Base-by-base conservation (phyloP, 768 basidiomycete species). In the Asterophora lycoperdoides region DNA sequence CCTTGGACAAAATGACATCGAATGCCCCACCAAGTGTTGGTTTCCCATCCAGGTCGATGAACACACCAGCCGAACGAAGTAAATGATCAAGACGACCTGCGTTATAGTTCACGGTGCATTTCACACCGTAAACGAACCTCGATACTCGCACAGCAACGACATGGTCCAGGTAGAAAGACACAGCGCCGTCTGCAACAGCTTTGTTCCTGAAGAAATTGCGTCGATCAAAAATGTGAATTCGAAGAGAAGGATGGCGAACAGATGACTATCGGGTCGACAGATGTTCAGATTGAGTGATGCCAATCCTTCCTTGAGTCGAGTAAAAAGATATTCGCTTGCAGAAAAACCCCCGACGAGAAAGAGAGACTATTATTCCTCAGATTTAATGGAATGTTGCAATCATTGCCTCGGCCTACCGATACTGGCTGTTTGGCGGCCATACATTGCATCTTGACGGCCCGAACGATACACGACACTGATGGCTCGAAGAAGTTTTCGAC, bases 301-400 rank as follows among this genome's bases (percentile, higher is more conserved):
- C 8, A 82, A 62, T 5, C 64, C 56, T 43, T 57, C 61, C 34
- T 70, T 70, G 2, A 82, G 69, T 41, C 67, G 64, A 2, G 63
- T 59, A 55, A 70, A 77, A n/a, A 83, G 57, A 69, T 75, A 81
- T 43, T 80, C 75, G 48, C 74, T 81, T 1, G 78, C 77, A 11
- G 77, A 74, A 57, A 81, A 82, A 0, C 80, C 80, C 18, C 81
- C 81, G 3, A 83, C 79, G 1, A 83, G 70, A 28, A 76, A 67
- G 19, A 75, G 68, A 19, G 68, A 66, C 74, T 75, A 40, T 2
- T 5, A 41, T 23, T n/a, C 11, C 4, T 10, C 30, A 9, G 30
- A 4, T 32, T 32, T 9, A 4, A 9, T 5, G 30, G 8, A 34
- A 1, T 9, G 28, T 9, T 43, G 8, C 9, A 19, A 1, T 20